Evolutionary conservation across 169 alveolate genomes (phyloP).

Genomic region (Eimeria necatrix): DNA sequence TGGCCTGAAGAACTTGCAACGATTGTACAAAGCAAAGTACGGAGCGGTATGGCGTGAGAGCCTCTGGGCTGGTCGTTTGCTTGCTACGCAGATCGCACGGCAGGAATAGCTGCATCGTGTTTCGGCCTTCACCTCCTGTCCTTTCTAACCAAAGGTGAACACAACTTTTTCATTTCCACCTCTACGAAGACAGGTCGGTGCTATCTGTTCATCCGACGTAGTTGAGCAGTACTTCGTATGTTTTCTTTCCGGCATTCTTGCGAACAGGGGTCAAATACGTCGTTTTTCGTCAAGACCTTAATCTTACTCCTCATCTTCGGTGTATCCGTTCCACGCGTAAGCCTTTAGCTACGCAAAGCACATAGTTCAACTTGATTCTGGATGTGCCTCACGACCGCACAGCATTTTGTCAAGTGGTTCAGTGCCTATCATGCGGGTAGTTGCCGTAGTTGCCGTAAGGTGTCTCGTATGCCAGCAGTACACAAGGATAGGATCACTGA

Average conservation of each 20-base stretch:
- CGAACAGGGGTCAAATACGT: constrained; percentile 42
- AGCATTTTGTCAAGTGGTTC: too few relatives aligned
- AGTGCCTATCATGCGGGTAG: too few relatives aligned
- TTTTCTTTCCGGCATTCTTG: not conserved
- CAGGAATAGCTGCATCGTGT: not conserved
- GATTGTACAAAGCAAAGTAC: too few relatives aligned
- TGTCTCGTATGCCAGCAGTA: too few relatives aligned
- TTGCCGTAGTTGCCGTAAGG: too few relatives aligned
- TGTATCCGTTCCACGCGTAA: constrained; percentile 55
- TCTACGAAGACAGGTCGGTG: too few relatives aligned
- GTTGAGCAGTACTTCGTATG: not conserved
- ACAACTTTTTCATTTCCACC: too few relatives aligned
- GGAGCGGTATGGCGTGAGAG: not conserved
- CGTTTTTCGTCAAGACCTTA: constrained; percentile 31
- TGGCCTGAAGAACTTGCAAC: too few relatives aligned
- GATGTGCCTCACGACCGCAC: too few relatives aligned
- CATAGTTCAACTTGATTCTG: not conserved
- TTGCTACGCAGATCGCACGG: constrained; percentile 40
- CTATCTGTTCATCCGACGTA: too few relatives aligned
- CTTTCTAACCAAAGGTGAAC: constrained; percentile 35
- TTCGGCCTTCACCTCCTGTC: constrained; percentile 62
- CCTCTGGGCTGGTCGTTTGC: not conserved
- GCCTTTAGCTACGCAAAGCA: not conserved
- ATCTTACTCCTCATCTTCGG: constrained; percentile 46
- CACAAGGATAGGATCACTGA: too few relatives aligned